Evolutionary conservation across 192 early-diverging fungal genomes (phyloP), one percentile per base, ranked within the genome.

Genomic region (Backusella sp.): DNA sequence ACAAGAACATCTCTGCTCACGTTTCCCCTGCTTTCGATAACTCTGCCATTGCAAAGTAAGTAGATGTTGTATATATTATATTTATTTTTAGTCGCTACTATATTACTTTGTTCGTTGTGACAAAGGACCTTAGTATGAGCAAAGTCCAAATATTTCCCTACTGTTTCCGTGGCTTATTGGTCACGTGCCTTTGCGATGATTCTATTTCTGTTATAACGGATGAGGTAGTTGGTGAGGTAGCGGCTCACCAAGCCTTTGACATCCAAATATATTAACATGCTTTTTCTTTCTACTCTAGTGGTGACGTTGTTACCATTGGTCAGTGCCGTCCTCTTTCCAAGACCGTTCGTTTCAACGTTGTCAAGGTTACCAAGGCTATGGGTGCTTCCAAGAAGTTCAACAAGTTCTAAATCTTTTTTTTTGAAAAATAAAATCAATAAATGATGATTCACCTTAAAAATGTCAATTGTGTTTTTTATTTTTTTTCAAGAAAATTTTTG

Each of bases 271-370:
- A 68, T 36, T 73, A 36, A 67, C 73, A 59, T 28, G 23, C 26
- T 73, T 39, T 49, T 59, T 30, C 59, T 70, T 32, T 46, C 42
- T 66, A 14, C 32, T 73, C 53, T 77, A 82, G 80, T 78, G 96
- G 96, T 79, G 97, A 99, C 85, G 84, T 84, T 59, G 96, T 98
- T 75, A 99, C 96, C 81, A 94, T 99, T 83, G 97, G 97, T 84
- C 96, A 99, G 88, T 99, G 97, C 94, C 89, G 94, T 72, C 97
- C 97, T 75, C 90, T 99, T 80, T 97, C 97, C 86, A 99, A 99
- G 93, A 99, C 97, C 76, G 93, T 99, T 85, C 95, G 96, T 83
- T 99, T 97, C 96, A 99, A 99, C 92, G 97, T 99, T 79, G 90
- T 99, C 84, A 96, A 96, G 91, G 93, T 96, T 89, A 87, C 89